These are phyloP conservation scores for Passalora sequoiae DNA, from an alignment of 2,329 filamentous ascomycete genomes.

Conservation along the genomic window DNA sequence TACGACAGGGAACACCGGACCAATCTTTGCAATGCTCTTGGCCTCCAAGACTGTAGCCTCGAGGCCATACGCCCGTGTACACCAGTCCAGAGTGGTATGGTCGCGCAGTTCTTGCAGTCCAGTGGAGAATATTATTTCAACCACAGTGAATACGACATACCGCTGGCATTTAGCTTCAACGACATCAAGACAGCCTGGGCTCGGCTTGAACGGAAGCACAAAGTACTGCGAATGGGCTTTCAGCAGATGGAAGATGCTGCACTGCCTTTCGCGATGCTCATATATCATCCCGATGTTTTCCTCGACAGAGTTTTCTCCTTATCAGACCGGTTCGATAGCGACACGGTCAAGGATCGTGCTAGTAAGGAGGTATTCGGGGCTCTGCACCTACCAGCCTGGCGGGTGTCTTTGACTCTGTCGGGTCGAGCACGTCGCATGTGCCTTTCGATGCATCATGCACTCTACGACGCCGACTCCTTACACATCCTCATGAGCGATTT, in stretches of 20 bases:
- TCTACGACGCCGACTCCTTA: constrained; percentile 80
- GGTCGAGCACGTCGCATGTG: constrained; percentile 34
- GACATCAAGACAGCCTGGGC: constrained; percentile 57
- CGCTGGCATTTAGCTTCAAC: constrained; percentile 35
- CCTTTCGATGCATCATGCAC: constrained; percentile 66
- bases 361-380: constrained; percentile 36
- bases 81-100: constrained; percentile 70
- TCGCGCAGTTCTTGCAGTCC: constrained; percentile 67
- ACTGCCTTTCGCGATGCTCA: constrained; percentile 69
- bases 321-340: constrained; percentile 5
- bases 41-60: constrained; percentile 37
- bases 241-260: constrained; percentile 55
- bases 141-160: constrained; percentile 54
- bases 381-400: constrained; percentile 60
- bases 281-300: constrained; percentile 41
- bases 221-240: constrained; percentile 75
- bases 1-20: constrained; percentile 47
- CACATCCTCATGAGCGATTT: constrained; percentile 60
- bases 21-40: constrained; percentile 31
- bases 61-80: constrained; percentile 71
- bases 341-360: constrained; percentile 30
- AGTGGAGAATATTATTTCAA: constrained; percentile 71
- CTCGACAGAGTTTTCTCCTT: constrained; percentile 5
- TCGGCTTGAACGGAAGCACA: constrained; percentile 50
- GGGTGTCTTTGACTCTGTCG: constrained; percentile 46